Conservation (phyloP, 2,329 filamentous ascomycete species). For the Zasmidium cellare region DNA sequence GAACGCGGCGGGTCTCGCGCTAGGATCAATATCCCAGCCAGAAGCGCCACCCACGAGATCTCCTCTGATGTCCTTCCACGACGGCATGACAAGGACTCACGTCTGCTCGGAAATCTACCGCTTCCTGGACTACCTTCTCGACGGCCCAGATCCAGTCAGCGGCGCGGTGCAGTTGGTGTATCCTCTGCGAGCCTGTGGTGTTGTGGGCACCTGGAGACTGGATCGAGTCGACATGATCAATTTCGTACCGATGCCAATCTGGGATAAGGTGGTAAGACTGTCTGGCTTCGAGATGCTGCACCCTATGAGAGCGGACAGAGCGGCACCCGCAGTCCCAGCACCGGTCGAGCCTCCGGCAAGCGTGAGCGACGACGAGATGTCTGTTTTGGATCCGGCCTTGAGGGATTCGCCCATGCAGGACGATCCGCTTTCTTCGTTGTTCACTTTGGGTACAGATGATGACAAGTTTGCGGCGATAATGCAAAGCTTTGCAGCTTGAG, state of each 20-base stretch:
- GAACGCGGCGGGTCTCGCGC: neutral
- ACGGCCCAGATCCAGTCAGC: neutral
- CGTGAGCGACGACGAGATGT: neutral
- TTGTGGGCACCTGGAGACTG: no score
- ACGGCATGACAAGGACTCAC: neutral
- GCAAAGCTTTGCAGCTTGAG: neutral
- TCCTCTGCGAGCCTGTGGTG: neutral
- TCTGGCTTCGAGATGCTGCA: neutral
- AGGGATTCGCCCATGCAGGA: neutral
- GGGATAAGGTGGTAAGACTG: neutral
- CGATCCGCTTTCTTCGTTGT: neutral
- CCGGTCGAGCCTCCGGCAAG: neutral
- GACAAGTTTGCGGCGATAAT: neutral
- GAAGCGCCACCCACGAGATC: neutral
- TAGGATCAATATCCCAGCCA: neutral
- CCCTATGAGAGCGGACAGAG: neutral
- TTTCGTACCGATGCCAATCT: neutral
- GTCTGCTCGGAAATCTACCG: neutral
- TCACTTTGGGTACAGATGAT: neutral
- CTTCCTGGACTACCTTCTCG: neutral
- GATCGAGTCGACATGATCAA: neutral
- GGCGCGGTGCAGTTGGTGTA: neutral
- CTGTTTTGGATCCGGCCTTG: neutral
- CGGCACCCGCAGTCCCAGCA: neutral
- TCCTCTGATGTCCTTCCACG: neutral